Evolutionary conservation across 2,329 filamentous ascomycete genomes (phyloP).

Genomic region (Delphinella strobiligena): DNA sequence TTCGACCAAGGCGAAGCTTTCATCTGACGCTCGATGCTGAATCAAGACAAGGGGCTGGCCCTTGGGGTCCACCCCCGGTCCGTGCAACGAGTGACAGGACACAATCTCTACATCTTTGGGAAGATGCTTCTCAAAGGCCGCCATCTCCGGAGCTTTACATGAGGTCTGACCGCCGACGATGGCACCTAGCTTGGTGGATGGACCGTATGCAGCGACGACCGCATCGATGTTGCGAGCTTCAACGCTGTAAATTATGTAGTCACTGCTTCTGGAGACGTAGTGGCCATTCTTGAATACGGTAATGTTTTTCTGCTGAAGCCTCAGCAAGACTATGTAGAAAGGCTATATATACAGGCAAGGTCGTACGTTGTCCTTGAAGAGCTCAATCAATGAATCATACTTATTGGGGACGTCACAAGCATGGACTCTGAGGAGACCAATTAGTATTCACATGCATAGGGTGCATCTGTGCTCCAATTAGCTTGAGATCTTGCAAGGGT

Average conservation of each 20-base stretch:
- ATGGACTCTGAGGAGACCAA: conserved; percentile 60
- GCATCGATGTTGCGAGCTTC: conserved; percentile 82
- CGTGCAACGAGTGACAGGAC: conserved; percentile 92
- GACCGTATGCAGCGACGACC: conserved; percentile 80
- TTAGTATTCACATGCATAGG: neutral
- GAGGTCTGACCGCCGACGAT: conserved; percentile 97
- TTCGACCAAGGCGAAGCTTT: conserved; percentile 67
- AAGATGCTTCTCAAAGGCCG: conserved; percentile 80
- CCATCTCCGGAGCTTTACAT: conserved; percentile 93
- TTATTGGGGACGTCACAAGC: conserved; percentile 90
- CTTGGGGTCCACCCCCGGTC: conserved; percentile 74
- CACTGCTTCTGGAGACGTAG: conserved; percentile 87
- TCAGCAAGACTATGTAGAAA: conserved; percentile 27
- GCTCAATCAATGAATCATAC: conserved; percentile 65
- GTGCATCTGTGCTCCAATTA: too few relatives aligned
- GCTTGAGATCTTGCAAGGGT: conserved; percentile 3
- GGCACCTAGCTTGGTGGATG: conserved; percentile 87
- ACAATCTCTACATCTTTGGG: conserved; percentile 84
- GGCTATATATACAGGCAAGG: conserved; percentile 14
- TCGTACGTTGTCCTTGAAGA: conserved; percentile 81
- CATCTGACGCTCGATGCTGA: conserved; percentile 74
- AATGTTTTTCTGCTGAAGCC: conserved; percentile 55
- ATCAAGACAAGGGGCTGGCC: conserved; percentile 91
- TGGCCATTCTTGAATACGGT: conserved; percentile 90
- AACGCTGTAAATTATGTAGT: conserved; percentile 98